phyloP scores from a whole-genome alignment of 441 rosid species.

The Corymbia citriodora region DNA sequence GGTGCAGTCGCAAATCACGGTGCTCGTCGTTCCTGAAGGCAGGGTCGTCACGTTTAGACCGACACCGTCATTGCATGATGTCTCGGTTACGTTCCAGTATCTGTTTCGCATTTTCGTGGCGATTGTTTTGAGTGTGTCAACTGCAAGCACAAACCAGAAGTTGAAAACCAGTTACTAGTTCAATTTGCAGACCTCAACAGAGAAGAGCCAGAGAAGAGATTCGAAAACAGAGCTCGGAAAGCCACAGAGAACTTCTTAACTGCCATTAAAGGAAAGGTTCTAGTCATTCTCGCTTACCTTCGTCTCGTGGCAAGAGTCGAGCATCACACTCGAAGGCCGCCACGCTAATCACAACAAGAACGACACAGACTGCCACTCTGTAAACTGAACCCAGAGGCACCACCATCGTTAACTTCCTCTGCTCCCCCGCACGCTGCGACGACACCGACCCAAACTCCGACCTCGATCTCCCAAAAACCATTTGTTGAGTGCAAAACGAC shows the following conservation, averaged over 20 bases:
- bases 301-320: not conserved
- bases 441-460: not conserved
- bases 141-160: conserved; percentile 27
- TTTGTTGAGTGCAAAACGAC: not conserved
- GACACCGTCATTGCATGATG: conserved; percentile 30
- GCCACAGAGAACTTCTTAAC: not conserved
- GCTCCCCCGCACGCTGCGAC: not conserved
- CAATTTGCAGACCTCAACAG: no score
- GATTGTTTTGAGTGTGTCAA: conserved; percentile 40
- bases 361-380: not conserved
- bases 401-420: not conserved
- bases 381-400: not conserved
- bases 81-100: conserved; percentile 20
- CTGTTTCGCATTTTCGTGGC: conserved; percentile 26
- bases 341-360: not conserved
- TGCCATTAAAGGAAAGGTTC: not conserved
- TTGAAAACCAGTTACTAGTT: not conserved
- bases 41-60: conserved; percentile 21
- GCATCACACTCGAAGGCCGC: not conserved
- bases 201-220: not conserved
- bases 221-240: not conserved
- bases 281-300: not conserved
- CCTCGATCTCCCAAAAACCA: not conserved
- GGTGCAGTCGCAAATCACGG: conserved; percentile 46
- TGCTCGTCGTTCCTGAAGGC: not conserved